Base-by-base conservation (phyloP, 1,284 basidiomycete species). In the Austroboletus olivaceoglutinosus region DNA sequence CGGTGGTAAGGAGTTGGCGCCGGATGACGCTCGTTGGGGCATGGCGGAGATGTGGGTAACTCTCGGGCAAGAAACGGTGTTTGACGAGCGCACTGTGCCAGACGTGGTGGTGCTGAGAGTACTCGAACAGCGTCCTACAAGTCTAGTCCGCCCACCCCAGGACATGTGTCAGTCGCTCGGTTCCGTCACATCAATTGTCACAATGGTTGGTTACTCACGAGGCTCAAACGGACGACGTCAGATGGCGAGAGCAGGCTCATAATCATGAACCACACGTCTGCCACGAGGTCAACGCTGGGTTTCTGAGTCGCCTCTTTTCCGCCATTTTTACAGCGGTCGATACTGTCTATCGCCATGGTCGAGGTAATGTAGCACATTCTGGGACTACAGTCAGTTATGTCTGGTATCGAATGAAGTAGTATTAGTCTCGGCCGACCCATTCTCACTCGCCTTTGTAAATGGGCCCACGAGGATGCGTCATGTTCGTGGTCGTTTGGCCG, bases 211-310 rank as follows among this genome's bases (percentile, higher is more conserved):
- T 9, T 7, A 62, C 65, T 66, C 33, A 69, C 65, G 19, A 51
- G 60, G 43, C 65, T 50, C 45, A 69, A 43, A 30, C 44, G 52
- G 25, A 64, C 47, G 38, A 65, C 33, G 25, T 65, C 67, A 2
- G 52, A 47, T 0, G 67, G 57, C 25, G 63, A 61, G 36, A 69
- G 38, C 11, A 64, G 47, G 44, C 52, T 27, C 67, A 69, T 69
- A 42, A 69, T 56, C 29, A 65, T 53, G 37, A 65, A 54, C 63
- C 67, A 69, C 31, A 68, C 29, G 27, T 65, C 63, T 16, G 59
- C 61, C 31, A 54, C 55, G 29, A 69, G 65, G 22, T 52, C 53
- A 8, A 60, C 27, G 7, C 19, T 12, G 37, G 42, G 30, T n/a
- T 43, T 43, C 7, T 21, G 16, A 12, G 25, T 2, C 3, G n/a